Evolutionary conservation across 108 stramenopile genomes (phyloP).

Genomic region (Cyclostephanos tholiformis): DNA sequence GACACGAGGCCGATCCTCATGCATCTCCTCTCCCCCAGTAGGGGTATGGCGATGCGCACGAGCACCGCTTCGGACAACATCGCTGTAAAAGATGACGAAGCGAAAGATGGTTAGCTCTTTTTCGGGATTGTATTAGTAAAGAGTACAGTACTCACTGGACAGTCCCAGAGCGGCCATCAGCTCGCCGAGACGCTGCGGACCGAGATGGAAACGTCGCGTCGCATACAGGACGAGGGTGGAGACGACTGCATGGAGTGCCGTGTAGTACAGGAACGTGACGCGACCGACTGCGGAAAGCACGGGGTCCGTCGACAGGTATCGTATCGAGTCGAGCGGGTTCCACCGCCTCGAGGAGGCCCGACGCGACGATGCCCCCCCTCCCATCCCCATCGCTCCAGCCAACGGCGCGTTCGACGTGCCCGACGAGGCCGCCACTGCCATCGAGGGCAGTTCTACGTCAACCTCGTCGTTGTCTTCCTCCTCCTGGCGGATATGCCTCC

Average conservation of each 20-base stretch:
- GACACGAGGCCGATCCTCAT: slow-evolving; percentile 87
- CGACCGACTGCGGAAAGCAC: slow-evolving; percentile 80
- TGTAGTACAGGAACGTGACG: slow-evolving; percentile 93
- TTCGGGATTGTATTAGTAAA: too few species aligned
- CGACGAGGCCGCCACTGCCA: slow-evolving; percentile 30
- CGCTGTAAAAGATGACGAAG: too few species aligned
- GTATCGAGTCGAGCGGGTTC: slow-evolving; percentile 71
- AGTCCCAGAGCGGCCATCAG: slow-evolving; percentile 91
- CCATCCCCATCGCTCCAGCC: slow-evolving; percentile 23
- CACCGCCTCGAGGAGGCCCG: slow-evolving; percentile 49
- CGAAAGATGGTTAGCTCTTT: too few species aligned
- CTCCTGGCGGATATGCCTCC: background rate
- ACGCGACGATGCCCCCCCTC: slow-evolving; percentile 21
- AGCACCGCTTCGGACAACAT: slow-evolving; percentile 94
- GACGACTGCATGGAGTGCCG: slow-evolving; percentile 92
- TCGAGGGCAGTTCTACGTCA: slow-evolving; percentile 7
- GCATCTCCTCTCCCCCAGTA: slow-evolving; percentile 75
- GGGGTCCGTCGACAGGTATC: slow-evolving; percentile 63
- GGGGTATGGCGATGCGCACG: slow-evolving; percentile 84
- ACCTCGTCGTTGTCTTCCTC: slow-evolving; percentile 9
- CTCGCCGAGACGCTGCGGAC: slow-evolving; percentile 85
- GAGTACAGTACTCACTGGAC: too few species aligned
- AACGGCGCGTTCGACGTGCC: slow-evolving; percentile 36
- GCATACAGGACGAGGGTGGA: slow-evolving; percentile 88
- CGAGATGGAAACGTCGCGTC: slow-evolving; percentile 78